Conservation (phyloP, 1,139 yeast species). For the Candida labiduridarum region DNA sequence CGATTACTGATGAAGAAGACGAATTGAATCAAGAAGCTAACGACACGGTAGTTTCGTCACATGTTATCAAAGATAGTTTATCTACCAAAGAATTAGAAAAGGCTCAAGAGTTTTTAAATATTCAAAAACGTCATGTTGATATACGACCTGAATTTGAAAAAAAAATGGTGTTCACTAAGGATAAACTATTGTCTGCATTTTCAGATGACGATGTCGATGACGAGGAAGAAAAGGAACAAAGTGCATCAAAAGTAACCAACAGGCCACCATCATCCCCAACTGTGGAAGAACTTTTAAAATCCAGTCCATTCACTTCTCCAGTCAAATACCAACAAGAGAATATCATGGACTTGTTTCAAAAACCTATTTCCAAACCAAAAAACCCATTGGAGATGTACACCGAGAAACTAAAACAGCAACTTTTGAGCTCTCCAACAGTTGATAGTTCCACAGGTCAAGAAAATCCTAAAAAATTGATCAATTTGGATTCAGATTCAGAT, state of each 20-base stretch:
- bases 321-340: constrained; percentile 20
- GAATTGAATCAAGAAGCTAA: constrained; percentile 30
- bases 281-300: constrained; percentile 10
- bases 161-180: constrained; percentile 31
- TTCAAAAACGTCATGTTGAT: constrained; percentile 36
- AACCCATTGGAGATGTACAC: constrained; percentile 44
- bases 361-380: constrained; percentile 14
- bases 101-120: constrained; percentile 38
- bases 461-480: constrained; percentile 18
- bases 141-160: constrained; percentile 38
- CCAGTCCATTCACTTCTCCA: constrained; percentile 36
- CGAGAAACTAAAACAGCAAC: constrained; percentile 29
- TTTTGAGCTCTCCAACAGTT: constrained; percentile 28
- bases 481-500: constrained; percentile 26
- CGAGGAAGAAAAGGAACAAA: constrained; percentile 9
- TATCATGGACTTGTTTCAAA: constrained; percentile 20
- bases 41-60: constrained; percentile 22
- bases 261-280: constrained; percentile 15
- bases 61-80: constrained; percentile 11
- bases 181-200: constrained; percentile 36
- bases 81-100: constrained; percentile 33
- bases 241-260: constrained; percentile 1
- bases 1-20: constrained; percentile 47
- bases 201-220: constrained; percentile 30
- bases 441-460: constrained; percentile 3